phyloP scores from a whole-genome alignment of 2,329 filamentous ascomycete species.

The Claviceps digitariae region DNA sequence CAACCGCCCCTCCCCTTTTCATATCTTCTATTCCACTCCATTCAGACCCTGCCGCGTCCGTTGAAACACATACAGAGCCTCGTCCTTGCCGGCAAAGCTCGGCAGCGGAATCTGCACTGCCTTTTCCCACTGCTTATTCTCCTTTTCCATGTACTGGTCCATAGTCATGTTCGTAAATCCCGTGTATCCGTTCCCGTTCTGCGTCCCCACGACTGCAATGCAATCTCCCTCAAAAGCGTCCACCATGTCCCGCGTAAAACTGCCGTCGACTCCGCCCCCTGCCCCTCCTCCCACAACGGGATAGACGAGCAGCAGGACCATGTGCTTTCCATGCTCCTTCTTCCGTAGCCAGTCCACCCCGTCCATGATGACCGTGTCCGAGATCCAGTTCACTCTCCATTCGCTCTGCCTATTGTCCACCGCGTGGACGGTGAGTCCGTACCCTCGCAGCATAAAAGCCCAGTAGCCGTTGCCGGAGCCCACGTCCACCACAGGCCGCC shows the following conservation, averaged over 20 bases:
- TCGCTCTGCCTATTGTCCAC: constrained; percentile 55
- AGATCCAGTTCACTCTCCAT: constrained; percentile 57
- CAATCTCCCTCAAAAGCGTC: constrained; percentile 48
- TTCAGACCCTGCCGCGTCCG: constrained; percentile 9
- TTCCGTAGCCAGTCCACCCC: constrained; percentile 43
- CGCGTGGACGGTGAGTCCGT: constrained; percentile 40
- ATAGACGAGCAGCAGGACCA: constrained; percentile 58
- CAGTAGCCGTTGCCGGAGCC: constrained; percentile 66
- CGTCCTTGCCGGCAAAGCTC: constrained; percentile 65
- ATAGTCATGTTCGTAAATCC: constrained; percentile 50
- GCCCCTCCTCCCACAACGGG: constrained; percentile 52
- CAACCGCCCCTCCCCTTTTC: too few relatives aligned
- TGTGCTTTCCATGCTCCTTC: constrained; percentile 34
- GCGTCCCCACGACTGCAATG: constrained; percentile 59
- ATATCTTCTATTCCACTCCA: background rate
- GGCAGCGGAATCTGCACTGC: constrained; percentile 53
- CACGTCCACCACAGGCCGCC: constrained; percentile 46
- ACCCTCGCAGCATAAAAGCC: constrained; percentile 53
- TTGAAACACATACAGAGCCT: constrained; percentile 57
- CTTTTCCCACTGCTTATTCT: constrained; percentile 44
- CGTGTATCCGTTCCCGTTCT: constrained; percentile 63
- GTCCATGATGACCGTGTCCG: constrained; percentile 49
- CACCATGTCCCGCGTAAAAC: constrained; percentile 51
- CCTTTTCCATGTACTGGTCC: constrained; percentile 50
- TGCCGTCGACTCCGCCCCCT: constrained; percentile 45